These are phyloP conservation scores for Coprinopsis strossmayeri DNA, from an alignment of 768 basidiomycete species.

Conservation along the genomic window DNA sequence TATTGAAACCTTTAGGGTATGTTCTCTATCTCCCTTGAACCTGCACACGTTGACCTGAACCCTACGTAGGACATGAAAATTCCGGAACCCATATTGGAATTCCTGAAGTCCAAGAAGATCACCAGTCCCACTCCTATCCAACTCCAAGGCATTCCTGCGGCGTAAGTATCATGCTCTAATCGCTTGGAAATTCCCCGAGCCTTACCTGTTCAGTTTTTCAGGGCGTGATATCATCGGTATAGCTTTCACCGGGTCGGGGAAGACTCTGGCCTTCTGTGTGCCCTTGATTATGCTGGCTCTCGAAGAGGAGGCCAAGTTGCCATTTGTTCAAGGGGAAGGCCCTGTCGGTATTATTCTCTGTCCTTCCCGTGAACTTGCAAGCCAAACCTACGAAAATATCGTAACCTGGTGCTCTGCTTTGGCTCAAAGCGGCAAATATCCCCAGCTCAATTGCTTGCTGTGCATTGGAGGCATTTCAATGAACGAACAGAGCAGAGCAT, in stretches of 20 bases:
- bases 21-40: conserved; percentile 5
- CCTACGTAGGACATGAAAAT: conserved; percentile 90
- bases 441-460: conserved; percentile 78
- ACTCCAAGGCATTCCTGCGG: conserved; percentile 92
- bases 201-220: conserved; percentile 55
- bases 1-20: conserved; percentile 79
- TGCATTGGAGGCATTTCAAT: conserved; percentile 99
- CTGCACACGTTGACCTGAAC: conserved; percentile 6
- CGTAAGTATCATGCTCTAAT: conserved; percentile 43
- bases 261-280: conserved; percentile 97
- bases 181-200: conserved; percentile 14
- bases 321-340: conserved; percentile 90
- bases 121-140: conserved; percentile 90
- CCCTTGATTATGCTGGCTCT: conserved; percentile 94
- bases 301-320: conserved; percentile 87
- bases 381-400: conserved; percentile 95
- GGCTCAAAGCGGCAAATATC: conserved; percentile 75
- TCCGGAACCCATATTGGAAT: conserved; percentile 77
- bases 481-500: conserved; percentile 91
- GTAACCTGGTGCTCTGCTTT: conserved; percentile 80
- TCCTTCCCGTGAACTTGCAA: conserved; percentile 94
- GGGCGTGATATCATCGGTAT: conserved; percentile 99
- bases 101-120: conserved; percentile 82
- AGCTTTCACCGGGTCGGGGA: conserved; percentile 98
- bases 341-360: conserved; percentile 96